Conservation (phyloP, 805 yeast genomes). For the Wickerhamiella cacticola region DNA sequence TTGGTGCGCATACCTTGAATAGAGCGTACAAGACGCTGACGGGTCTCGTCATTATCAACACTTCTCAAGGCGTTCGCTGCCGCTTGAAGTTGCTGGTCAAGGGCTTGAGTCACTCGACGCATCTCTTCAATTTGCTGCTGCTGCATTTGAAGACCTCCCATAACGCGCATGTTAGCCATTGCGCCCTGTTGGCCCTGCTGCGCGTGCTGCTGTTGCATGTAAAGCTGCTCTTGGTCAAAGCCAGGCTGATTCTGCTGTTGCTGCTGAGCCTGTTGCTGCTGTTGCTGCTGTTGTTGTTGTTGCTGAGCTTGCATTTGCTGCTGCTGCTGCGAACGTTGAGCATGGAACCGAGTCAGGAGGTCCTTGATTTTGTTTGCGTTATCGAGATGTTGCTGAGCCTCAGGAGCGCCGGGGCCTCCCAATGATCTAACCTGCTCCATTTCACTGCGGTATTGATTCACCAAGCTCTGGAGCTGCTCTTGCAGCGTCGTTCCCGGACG, state of each 20-base stretch:
- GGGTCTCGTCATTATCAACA: conserved; percentile 13
- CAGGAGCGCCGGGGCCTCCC: conserved; percentile 24
- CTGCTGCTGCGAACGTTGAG: conserved; percentile 17
- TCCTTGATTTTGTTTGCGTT: conserved; percentile 26
- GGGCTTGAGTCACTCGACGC: conserved; percentile 13
- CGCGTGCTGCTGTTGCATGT: conserved; percentile 15
- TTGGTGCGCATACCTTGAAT: conserved; percentile 14
- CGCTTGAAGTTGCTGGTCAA: conserved; percentile 17
- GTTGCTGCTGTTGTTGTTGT: conserved; percentile 18
- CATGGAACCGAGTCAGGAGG: conserved; percentile 20
- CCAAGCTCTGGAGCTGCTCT: conserved; percentile 23
- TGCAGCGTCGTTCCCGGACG: conserved; percentile 8
- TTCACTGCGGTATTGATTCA: conserved; percentile 26
- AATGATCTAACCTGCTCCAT: conserved; percentile 21
- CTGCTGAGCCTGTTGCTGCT: conserved; percentile 14
- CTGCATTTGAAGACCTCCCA: conserved; percentile 22
- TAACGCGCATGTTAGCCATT: conserved; percentile 16
- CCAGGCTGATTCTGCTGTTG: conserved; percentile 13
- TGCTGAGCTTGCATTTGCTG: conserved; percentile 19
- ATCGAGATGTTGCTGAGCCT: conserved; percentile 25
- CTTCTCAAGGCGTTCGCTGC: conserved; percentile 14
- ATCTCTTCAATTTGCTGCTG: conserved; percentile 20
- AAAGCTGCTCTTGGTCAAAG: conserved; percentile 15
- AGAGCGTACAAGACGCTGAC: conserved; percentile 17
- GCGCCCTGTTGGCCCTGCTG: conserved; percentile 15